These are phyloP conservation scores for Ceratocystis albifundus DNA, from an alignment of 2,329 filamentous ascomycete species.

Conservation along the genomic window DNA sequence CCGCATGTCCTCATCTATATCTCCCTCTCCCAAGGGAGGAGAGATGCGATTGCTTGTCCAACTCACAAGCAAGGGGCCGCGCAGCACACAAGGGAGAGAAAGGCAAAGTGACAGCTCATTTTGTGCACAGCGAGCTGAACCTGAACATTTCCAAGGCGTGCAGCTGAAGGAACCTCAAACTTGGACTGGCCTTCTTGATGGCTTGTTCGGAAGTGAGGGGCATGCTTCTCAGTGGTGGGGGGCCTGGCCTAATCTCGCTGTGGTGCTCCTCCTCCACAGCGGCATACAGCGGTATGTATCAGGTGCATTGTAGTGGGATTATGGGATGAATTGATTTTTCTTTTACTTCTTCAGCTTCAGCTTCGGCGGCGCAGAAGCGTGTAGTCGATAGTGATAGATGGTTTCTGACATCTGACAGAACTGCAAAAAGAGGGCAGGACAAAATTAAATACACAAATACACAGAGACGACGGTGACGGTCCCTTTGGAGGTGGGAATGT, in stretches of 20 bases:
- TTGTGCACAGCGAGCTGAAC: conserved; percentile 6
- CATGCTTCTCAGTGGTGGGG: no score
- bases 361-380: not conserved
- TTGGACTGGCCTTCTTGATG: not conserved
- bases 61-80: not conserved
- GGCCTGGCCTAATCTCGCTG: not conserved
- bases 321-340: not conserved
- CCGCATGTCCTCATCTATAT: no score
- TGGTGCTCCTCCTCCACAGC: no score
- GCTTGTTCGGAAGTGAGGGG: not conserved
- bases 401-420: conserved; percentile 11
- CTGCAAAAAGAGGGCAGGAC: no score
- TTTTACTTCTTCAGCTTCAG: not conserved
- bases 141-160: not conserved
- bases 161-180: conserved; percentile 1
- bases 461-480: no score
- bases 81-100: not conserved
- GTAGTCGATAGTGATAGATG: not conserved
- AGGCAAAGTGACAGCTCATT: not conserved
- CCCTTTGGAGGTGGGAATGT: not conserved
- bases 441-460: no score
- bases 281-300: not conserved
- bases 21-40: no score
- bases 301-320: not conserved
- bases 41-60: not conserved